phyloP scores from a whole-genome alignment of 2,329 filamentous ascomycete genomes.

The Cercospora sp. region DNA sequence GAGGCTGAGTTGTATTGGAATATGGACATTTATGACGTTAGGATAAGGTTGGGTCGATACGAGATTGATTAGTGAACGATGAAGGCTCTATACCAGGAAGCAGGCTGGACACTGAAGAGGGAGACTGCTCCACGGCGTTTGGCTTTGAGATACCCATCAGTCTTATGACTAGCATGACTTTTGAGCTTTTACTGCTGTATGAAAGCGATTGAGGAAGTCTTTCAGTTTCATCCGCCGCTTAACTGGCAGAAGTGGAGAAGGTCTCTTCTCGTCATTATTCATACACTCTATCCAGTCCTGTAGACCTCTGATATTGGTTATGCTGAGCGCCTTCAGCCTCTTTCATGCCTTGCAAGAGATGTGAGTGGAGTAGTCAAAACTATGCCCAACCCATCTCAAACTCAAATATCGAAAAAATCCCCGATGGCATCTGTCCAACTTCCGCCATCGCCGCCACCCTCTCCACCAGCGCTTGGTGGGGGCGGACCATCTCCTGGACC shows the following conservation, averaged over 20 bases:
- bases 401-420: constrained; percentile 24
- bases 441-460: constrained; percentile 26
- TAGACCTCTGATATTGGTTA: not conserved
- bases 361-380: not conserved
- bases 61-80: not conserved
- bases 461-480: constrained; percentile 37
- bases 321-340: not conserved
- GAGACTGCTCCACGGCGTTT: not conserved
- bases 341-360: not conserved
- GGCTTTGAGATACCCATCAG: not conserved
- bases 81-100: not conserved
- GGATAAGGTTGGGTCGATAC: not conserved
- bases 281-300: not conserved
- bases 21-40: not conserved
- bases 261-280: not conserved
- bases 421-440: constrained; percentile 25
- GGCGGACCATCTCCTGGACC: constrained; percentile 40
- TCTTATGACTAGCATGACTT: not conserved
- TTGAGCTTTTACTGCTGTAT: not conserved
- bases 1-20: not conserved
- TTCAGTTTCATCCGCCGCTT: not conserved
- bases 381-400: not conserved
- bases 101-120: not conserved
- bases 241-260: not conserved
- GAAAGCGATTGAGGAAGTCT: not conserved